A percentile compares a stretch with the other conserved stretches of the same genome.
Evolutionary conservation across 2,329 filamentous ascomycete species (phyloP).

Genomic region (Colletotrichum sansevieriae): DNA sequence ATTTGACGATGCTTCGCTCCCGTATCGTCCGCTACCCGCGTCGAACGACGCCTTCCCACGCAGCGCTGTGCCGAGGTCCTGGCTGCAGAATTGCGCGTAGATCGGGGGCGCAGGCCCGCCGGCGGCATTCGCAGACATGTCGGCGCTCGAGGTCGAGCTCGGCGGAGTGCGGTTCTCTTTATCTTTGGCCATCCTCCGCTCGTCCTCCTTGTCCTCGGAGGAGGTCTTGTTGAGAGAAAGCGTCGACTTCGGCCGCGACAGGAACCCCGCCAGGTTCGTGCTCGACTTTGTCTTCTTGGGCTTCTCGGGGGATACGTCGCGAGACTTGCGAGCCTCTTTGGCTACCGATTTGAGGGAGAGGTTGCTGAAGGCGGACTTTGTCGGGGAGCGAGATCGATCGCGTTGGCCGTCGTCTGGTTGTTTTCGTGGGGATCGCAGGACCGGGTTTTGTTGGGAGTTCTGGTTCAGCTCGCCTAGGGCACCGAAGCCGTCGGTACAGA

Average conservation of each 20-base stretch:
- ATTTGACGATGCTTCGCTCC: slow-evolving; percentile 30
- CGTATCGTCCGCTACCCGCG: slow-evolving; percentile 32
- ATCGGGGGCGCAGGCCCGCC: slow-evolving; percentile 71
- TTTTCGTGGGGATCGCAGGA: slow-evolving; percentile 54
- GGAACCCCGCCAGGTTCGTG: slow-evolving; percentile 82
- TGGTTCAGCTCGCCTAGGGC: slow-evolving; percentile 70
- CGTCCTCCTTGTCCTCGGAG: slow-evolving; percentile 61
- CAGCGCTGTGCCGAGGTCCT: slow-evolving; percentile 45
- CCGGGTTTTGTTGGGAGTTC: slow-evolving; percentile 61
- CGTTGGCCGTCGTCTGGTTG: slow-evolving; percentile 51
- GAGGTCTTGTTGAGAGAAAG: slow-evolving; percentile 71
- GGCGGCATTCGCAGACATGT: slow-evolving; percentile 46
- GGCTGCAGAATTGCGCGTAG: slow-evolving; percentile 79
- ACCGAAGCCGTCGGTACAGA: slow-evolving; percentile 50
- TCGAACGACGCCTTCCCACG: slow-evolving; percentile 43
- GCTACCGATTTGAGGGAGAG: slow-evolving; percentile 60
- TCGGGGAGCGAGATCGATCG: slow-evolving; percentile 54
- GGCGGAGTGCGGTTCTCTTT: slow-evolving; percentile 86
- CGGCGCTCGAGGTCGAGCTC: slow-evolving; percentile 56
- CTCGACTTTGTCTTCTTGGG: slow-evolving; percentile 86
- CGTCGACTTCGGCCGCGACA: slow-evolving; percentile 80
- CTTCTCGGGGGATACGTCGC: slow-evolving; percentile 68
- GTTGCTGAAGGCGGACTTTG: slow-evolving; percentile 59
- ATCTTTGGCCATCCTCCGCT: slow-evolving; percentile 68
- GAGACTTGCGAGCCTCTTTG: slow-evolving; percentile 55